Conservation (phyloP, 352 stramenopile species). For the Pythium aquatile region DNA sequence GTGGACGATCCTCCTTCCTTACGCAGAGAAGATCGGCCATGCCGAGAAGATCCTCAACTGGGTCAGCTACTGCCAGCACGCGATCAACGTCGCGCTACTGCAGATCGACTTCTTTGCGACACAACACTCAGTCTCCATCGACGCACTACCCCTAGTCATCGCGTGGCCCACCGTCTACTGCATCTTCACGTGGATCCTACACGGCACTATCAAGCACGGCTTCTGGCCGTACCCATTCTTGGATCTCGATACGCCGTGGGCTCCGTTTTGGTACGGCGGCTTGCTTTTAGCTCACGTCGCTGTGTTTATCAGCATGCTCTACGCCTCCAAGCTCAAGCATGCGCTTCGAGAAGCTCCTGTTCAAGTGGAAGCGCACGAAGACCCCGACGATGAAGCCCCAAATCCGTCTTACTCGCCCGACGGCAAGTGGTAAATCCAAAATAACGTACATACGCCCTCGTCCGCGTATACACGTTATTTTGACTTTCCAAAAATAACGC, state of each 20-base stretch:
- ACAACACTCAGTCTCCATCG: constrained; percentile 49
- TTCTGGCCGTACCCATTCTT: constrained; percentile 87
- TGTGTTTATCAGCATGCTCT: constrained; percentile 38
- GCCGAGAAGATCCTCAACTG: constrained; percentile 63
- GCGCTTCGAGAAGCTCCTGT: constrained; percentile 2
- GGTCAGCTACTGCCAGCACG: constrained; percentile 83
- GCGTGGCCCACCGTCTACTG: constrained; percentile 63
- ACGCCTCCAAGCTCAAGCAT: constrained; percentile 48
- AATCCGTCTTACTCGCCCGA: background rate
- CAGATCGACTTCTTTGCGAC: constrained; percentile 62
- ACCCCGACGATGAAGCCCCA: background rate
- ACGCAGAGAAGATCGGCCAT: constrained; percentile 44
- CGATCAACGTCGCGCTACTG: constrained; percentile 64
- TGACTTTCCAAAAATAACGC: background rate
- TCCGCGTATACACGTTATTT: constrained; percentile 6
- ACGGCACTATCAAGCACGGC: constrained; percentile 56
- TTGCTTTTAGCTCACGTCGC: constrained; percentile 50
- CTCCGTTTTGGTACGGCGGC: constrained; percentile 68
- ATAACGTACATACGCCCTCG: background rate
- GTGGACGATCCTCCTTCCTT: constrained; percentile 76
- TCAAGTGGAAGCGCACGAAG: background rate
- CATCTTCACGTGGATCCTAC: constrained; percentile 76
- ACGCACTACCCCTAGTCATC: constrained; percentile 59
- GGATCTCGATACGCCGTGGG: constrained; percentile 63
- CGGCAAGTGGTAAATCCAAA: background rate